Evolutionary conservation across 2,329 filamentous ascomycete species (phyloP).

Genomic region (Pseudogymnoascus sp.): DNA sequence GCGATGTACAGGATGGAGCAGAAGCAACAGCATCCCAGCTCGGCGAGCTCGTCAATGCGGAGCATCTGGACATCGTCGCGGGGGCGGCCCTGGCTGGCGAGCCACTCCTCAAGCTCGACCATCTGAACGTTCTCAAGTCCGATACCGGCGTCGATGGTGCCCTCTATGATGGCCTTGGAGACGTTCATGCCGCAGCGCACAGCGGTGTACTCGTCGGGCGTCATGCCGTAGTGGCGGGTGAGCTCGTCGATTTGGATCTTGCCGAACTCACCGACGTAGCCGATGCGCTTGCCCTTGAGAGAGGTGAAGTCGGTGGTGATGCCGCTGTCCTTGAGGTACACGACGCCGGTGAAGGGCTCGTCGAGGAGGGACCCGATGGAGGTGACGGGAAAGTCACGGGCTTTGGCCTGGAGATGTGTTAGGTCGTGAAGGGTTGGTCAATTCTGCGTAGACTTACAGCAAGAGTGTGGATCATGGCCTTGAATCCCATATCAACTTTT

Average conservation of each 20-base stretch:
- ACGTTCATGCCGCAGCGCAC: slow-evolving; percentile 78
- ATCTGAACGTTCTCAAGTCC: slow-evolving; percentile 77
- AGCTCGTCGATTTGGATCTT: slow-evolving; percentile 79
- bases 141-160: slow-evolving; percentile 65
- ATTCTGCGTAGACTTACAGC: slow-evolving; percentile 39
- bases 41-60: slow-evolving; percentile 70
- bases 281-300: slow-evolving; percentile 67
- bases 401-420: slow-evolving; percentile 51
- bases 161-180: slow-evolving; percentile 64
- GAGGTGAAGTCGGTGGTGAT: slow-evolving; percentile 68
- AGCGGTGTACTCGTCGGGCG: slow-evolving; percentile 62
- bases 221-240: slow-evolving; percentile 69
- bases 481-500: slow-evolving; percentile 72
- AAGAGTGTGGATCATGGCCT: slow-evolving; percentile 77
- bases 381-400: slow-evolving; percentile 61
- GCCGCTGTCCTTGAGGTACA: slow-evolving; percentile 65
- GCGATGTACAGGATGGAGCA: slow-evolving; percentile 69
- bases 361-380: slow-evolving; percentile 69
- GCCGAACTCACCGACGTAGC: slow-evolving; percentile 73
- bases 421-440: background rate
- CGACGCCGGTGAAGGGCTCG: slow-evolving; percentile 70
- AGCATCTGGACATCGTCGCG: slow-evolving; percentile 68
- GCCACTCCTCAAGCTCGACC: slow-evolving; percentile 74
- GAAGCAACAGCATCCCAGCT: slow-evolving; percentile 77
- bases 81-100: slow-evolving; percentile 51